Evolutionary conservation across 2,329 filamentous ascomycete species (phyloP), one percentile per base, ranked within the genome.

Genomic region (Colletotrichum sp.): DNA sequence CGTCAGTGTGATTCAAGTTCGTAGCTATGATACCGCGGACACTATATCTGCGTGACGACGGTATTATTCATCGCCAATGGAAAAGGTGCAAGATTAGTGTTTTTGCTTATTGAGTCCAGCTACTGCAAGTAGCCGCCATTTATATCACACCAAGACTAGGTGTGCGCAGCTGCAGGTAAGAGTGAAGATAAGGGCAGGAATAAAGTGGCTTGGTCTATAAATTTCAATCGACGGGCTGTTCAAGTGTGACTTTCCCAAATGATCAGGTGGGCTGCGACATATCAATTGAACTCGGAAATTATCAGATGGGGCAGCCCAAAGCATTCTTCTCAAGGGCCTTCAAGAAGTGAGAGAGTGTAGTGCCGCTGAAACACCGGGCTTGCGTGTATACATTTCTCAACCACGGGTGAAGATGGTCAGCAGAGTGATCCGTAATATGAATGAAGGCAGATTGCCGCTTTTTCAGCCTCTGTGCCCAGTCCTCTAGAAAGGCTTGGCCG

Each of bases 391-490:
- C 4, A 0, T 8, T 24, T 52, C 43, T 52, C n/a, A 52, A 15
- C n/a, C 1, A 5, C 43, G 6, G 6, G 10, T 52, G 43, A 52
- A 0, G 43, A 52, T 52, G 43, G 0, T 4, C 0, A 48, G 4
- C 43, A 21, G 43, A 48, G n/a, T 48, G 10, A 3, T 21, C 6
- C 0, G 43, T 2, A 2, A 21, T 12, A 21, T 13, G 10, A 4
- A 48, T 4, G 43, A 48, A 13, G n/a, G 0, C 43, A 3, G 1
- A 48, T 48, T 48, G 18, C 5, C 12, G 12, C 3, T 48, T 3
- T 48, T 48, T 12, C 43, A 3, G 43, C 43, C 43, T 4, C 43
- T 21, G 6, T 48, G 8, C 6, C n/a, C 6, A 7, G 43, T 48
- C 10, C 3, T 48, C 3, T 7, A 4, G 43, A n/a, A 3, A n/a